Evolutionary conservation across 306 rosid genomes (phyloP).

Genomic region (Chamaecrista fasciculata): DNA sequence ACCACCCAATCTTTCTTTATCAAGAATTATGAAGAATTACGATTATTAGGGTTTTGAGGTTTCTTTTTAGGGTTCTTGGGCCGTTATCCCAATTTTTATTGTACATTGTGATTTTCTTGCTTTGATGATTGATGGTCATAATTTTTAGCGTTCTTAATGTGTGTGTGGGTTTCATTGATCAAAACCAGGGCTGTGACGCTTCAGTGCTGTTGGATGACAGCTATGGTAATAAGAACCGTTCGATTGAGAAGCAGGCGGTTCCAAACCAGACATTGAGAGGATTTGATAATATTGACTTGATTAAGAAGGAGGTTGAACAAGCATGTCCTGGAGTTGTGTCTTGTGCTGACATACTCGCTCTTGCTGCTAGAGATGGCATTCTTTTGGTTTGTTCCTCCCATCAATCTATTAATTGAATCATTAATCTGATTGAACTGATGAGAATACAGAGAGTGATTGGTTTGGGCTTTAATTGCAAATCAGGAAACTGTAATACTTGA

Average conservation of each 20-base stretch:
- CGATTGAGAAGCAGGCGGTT: slow-evolving; percentile 71
- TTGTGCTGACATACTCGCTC: slow-evolving; percentile 51
- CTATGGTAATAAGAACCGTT: slow-evolving; percentile 33
- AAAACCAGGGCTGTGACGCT: slow-evolving; percentile 58
- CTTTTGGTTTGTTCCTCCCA: slow-evolving; percentile 46
- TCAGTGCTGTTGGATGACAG: slow-evolving; percentile 62
- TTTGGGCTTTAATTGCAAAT: not conserved
- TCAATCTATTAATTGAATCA: not conserved
- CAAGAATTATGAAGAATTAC: no score
- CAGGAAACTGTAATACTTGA: not conserved
- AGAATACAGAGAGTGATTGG: not conserved
- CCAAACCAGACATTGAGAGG: slow-evolving; percentile 63
- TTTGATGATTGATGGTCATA: slow-evolving; percentile 10
- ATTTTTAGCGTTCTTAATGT: slow-evolving; percentile 7
- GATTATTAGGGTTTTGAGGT: no score
- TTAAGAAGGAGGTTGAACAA: slow-evolving; percentile 53
- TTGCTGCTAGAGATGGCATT: slow-evolving; percentile 52
- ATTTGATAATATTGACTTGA: slow-evolving; percentile 48
- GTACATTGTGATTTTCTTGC: not conserved
- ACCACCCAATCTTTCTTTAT: no score
- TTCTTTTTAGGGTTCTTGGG: no score
- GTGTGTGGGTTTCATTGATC: not conserved
- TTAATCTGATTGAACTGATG: slow-evolving; percentile 6
- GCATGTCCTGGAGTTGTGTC: slow-evolving; percentile 51
- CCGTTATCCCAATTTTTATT: no score